Percentiles rank a stretch among this genome's conserved stretches.
Conservation (phyloP, 352 stramenopile species). For the Phytopythium aichiense region DNA sequence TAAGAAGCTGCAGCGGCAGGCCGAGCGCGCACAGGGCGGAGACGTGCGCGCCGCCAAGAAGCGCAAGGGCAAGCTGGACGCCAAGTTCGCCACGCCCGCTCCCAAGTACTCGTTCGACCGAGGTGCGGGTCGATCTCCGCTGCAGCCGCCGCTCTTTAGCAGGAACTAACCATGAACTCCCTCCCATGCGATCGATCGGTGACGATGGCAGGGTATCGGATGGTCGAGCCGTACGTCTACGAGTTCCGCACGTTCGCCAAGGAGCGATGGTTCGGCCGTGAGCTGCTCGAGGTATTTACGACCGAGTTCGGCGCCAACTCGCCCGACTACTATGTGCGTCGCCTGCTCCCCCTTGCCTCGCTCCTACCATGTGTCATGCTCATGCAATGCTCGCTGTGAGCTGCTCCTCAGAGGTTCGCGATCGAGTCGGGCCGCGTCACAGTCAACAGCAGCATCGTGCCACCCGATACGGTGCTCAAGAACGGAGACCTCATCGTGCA, state of each 20-base stretch:
- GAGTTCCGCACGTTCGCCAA: conserved; percentile 96
- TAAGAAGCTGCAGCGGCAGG: conserved; percentile 32
- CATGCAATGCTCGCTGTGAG: conserved; percentile 4
- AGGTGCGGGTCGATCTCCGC: conserved; percentile 16
- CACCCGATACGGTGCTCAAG: conserved; percentile 80
- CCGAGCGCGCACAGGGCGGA: conserved; percentile 12
- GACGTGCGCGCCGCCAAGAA: conserved; percentile 40
- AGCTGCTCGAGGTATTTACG: conserved; percentile 91
- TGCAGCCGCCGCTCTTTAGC: background rate
- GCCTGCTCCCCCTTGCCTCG: background rate
- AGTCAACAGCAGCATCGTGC: conserved; percentile 86
- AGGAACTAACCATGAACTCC: background rate
- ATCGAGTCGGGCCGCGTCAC: conserved; percentile 93
- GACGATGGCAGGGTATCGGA: conserved; percentile 53
- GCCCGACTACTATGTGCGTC: conserved; percentile 80
- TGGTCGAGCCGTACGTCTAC: conserved; percentile 94
- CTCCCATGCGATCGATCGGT: conserved; percentile 7
- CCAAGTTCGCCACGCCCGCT: conserved; percentile 36
- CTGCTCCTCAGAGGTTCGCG: conserved; percentile 68
- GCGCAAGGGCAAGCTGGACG: conserved; percentile 42
- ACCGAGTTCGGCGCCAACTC: conserved; percentile 83
- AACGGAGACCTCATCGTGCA: conserved; percentile 94
- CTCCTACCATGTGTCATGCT: background rate
- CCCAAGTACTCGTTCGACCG: conserved; percentile 65
- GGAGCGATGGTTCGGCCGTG: conserved; percentile 89